These are phyloP conservation scores for Bipolaris oryzae DNA, from an alignment of 2,329 filamentous ascomycete species.

Conservation along the genomic window DNA sequence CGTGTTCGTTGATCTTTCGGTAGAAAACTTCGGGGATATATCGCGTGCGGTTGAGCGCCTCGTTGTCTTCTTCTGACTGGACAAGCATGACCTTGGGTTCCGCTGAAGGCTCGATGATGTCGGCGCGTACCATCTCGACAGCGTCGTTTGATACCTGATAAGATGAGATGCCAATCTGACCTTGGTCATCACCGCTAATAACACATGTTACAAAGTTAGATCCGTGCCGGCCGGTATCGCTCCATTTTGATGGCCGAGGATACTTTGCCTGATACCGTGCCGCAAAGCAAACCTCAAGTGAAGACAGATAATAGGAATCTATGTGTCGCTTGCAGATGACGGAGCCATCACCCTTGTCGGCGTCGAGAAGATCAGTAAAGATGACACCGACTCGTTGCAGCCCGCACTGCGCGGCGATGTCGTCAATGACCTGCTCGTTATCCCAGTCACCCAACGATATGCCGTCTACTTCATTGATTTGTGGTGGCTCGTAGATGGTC, in stretches of 20 bases:
- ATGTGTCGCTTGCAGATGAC: conserved; percentile 95
- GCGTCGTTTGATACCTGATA: conserved; percentile 96
- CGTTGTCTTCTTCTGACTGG: conserved; percentile 86
- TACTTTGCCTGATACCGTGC: conserved; percentile 85
- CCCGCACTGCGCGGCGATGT: conserved; percentile 80
- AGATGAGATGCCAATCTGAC: conserved; percentile 84
- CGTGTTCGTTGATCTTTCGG: conserved; percentile 93
- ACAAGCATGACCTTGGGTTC: conserved; percentile 95
- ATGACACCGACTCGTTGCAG: conserved; percentile 90
- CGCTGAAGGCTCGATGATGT: conserved; percentile 93
- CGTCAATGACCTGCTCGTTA: conserved; percentile 80
- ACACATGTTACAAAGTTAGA: conserved; percentile 98
- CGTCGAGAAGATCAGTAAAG: conserved; percentile 88
- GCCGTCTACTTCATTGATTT: conserved; percentile 86
- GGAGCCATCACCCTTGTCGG: conserved; percentile 78
- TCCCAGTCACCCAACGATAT: conserved; percentile 85
- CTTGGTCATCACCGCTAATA: conserved; percentile 87
- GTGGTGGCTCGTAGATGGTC: conserved; percentile 95
- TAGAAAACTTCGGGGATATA: conserved; percentile 99
- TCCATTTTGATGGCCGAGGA: conserved; percentile 94
- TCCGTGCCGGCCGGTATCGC: conserved; percentile 89
- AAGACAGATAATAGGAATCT: conserved; percentile 93
- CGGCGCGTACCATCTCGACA: conserved; percentile 94
- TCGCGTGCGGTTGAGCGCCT: conserved; percentile 70
- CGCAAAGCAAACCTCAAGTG: conserved; percentile 88